These are phyloP conservation scores for Orbilia javanica DNA, from an alignment of 2,329 filamentous ascomycete species.

Conservation along the genomic window DNA sequence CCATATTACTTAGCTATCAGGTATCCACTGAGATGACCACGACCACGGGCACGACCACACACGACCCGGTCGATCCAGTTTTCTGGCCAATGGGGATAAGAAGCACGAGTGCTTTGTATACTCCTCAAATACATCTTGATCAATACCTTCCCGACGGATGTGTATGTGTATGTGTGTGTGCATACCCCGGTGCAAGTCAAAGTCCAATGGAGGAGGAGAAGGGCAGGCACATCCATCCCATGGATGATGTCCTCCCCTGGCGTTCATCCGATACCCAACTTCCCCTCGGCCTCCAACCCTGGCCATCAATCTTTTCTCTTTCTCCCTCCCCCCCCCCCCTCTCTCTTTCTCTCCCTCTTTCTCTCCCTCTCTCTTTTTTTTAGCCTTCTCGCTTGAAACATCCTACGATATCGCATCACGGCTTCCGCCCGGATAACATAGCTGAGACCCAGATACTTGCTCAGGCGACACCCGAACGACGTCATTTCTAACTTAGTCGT, in stretches of 20 bases:
- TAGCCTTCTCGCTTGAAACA: neutral
- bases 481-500: neutral
- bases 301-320: no score
- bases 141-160: no score
- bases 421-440: neutral
- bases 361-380: neutral
- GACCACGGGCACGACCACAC: no score
- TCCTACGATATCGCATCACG: neutral
- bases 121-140: no score
- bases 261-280: constrained; percentile 1
- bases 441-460: neutral
- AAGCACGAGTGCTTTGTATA: no score
- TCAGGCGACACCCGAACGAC: constrained; percentile 3
- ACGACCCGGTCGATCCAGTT: no score
- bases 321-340: no score
- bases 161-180: no score
- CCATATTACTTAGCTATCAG: no score
- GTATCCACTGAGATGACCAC: no score
- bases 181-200: neutral
- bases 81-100: no score
- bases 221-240: neutral
- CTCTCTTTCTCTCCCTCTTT: no score
- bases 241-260: neutral
- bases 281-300: neutral
- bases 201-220: neutral